phyloP scores from a whole-genome alignment of 257 asterid species.

The Primulina eburnea region DNA sequence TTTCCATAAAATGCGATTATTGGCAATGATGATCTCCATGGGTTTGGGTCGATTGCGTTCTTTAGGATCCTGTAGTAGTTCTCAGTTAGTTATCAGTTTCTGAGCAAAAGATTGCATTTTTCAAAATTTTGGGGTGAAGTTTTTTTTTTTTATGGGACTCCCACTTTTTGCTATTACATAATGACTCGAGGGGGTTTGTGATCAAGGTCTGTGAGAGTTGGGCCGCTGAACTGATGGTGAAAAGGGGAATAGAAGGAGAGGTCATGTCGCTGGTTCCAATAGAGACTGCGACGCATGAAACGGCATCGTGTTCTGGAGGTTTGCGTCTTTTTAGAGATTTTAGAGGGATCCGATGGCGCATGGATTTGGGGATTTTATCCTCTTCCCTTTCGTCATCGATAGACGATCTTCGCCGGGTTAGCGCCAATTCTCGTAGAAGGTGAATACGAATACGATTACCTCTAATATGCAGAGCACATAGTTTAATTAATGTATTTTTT shows the following conservation, averaged over 20 bases:
- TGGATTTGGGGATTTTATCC: slow-evolving; percentile 89
- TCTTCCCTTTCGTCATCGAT: slow-evolving; percentile 58
- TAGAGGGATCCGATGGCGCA: slow-evolving; percentile 93
- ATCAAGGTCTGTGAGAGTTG: slow-evolving; percentile 16
- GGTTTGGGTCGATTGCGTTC: slow-evolving; percentile 30
- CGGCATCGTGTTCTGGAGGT: slow-evolving; percentile 29
- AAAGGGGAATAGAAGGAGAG: background rate
- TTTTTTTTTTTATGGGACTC: background rate
- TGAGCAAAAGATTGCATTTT: slow-evolving; percentile 13
- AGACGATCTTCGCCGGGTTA: slow-evolving; percentile 82
- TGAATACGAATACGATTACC: slow-evolving; percentile 20
- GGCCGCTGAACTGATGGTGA: slow-evolving; percentile 24
- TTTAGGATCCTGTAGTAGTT: slow-evolving; percentile 9
- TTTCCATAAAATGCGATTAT: slow-evolving; percentile 20
- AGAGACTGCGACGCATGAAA: slow-evolving; percentile 36
- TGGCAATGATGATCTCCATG: slow-evolving; percentile 19
- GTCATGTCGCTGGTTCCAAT: slow-evolving; percentile 19
- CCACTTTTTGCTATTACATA: background rate
- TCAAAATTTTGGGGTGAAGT: background rate
- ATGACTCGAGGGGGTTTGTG: slow-evolving; percentile 7
- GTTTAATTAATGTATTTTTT: background rate
- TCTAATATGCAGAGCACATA: background rate
- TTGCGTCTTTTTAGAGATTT: slow-evolving; percentile 54
- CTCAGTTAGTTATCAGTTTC: slow-evolving; percentile 11
- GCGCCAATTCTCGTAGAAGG: slow-evolving; percentile 95